Base-by-base conservation (phyloP, 306 rosid genomes). In the Corylus americana region DNA sequence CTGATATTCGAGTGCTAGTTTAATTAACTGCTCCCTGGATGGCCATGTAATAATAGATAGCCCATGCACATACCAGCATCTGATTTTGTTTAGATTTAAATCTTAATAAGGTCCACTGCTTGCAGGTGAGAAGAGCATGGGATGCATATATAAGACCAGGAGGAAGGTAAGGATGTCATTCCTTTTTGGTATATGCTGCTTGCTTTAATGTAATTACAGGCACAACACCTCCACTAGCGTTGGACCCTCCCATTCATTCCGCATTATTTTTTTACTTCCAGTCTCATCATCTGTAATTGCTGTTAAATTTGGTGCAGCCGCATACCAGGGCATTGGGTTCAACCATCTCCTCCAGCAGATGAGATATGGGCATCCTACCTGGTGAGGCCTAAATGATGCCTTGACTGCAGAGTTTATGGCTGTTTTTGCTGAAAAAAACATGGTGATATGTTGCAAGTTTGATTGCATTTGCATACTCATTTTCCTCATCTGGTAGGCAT, bases 51-150 rank as follows among this genome's bases (percentile, higher is more conserved):
- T 31, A 31, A 31, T 31, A 31, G 35, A 31, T 31, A 31, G 35
- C 35, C 35, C 35, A 2, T 31, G 35, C 35, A 3, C 44, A 39
- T 39, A 39, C 44, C 44, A 39, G 44, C 45, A 42, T 42, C 8
- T 42, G 45, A 49, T 75, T 81, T 74, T 58, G 42, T 29, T 74
- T 39, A 31, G 64, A 53, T 50, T 55, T 62, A 50, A 71, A 54
- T 70, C 25, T 67, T 42, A 77, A 78, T 45, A 49, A 47, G 48
- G 13, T 25, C 54, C 49, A 10, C 47, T 55, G 78, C 55, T 45
- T 87, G 88, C 90, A 94, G 98, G 98, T 94, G 79, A 87, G 98
- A 90, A 91, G 97, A 90, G 88, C 90, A 64, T 94, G 98, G 98
- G 98, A 94, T 91, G 90, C 93, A 44, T 94, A 88, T 70, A 84